These are phyloP conservation scores for Coemansia asiatica DNA, from an alignment of 192 early-diverging fungal genomes.

Conservation along the genomic window DNA sequence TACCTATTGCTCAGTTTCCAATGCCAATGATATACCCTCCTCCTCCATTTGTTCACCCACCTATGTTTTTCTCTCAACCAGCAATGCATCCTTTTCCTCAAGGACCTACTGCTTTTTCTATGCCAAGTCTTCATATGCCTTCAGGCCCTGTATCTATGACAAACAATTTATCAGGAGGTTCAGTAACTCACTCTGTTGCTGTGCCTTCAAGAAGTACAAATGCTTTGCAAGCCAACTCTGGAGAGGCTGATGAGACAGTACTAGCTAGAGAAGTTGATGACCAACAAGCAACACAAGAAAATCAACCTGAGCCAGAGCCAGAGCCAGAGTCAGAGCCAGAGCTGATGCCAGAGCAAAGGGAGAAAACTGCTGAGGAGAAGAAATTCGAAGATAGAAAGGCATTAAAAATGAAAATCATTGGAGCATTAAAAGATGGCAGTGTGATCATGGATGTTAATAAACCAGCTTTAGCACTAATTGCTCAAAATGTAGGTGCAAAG, in stretches of 20 bases:
- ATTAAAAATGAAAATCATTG: not conserved
- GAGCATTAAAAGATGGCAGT: not conserved
- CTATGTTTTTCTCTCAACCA: not conserved
- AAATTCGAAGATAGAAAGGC: not conserved
- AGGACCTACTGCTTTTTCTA: not conserved
- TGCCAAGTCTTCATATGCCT: not conserved
- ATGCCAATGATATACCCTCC: not conserved
- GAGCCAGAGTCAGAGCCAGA: not conserved
- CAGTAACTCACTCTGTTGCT: not conserved
- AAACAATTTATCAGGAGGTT: not conserved
- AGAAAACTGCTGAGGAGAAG: not conserved
- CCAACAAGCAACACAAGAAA: not conserved
- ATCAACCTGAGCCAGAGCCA: not conserved
- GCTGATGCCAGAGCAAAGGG: not conserved
- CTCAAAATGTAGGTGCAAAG: not conserved
- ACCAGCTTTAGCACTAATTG: not conserved
- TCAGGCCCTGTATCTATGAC: not conserved
- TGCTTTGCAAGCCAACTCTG: slow-evolving; percentile 12
- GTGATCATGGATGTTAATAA: not conserved
- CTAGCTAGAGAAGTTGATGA: not conserved
- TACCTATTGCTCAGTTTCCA: not conserved
- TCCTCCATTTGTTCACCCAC: not conserved
- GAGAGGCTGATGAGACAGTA: not conserved
- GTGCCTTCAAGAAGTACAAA: not conserved
- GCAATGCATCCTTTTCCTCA: not conserved